Percentiles rank a stretch among this genome's conserved stretches.
These are phyloP conservation scores for Endocladia muricata DNA, from an alignment of 31 red algal genomes.

Conservation along the genomic window DNA sequence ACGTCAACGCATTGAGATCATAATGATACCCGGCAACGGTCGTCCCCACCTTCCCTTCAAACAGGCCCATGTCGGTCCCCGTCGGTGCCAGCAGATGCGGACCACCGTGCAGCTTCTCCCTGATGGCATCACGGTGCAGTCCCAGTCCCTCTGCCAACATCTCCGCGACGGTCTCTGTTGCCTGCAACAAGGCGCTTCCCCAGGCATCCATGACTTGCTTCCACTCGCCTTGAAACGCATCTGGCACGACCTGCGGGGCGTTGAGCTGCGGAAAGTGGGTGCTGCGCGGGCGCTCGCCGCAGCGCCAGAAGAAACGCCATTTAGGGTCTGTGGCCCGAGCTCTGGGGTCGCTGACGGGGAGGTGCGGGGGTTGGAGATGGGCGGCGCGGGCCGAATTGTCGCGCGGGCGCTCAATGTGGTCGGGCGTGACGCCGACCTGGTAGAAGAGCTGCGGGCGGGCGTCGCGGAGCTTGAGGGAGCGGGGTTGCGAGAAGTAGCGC, in stretches of 20 bases:
- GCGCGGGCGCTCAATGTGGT: constrained; percentile 58
- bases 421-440: constrained; percentile 85
- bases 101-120: constrained; percentile 41
- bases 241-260: constrained; percentile 74
- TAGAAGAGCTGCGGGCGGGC: constrained; percentile 87
- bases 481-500: constrained; percentile 77
- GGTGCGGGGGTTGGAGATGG: constrained; percentile 7
- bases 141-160: constrained; percentile 87
- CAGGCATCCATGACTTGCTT: constrained; percentile 58
- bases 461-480: constrained; percentile 61
- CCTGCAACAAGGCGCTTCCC: constrained; percentile 47
- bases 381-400: constrained; percentile 53
- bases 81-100: constrained; percentile 94
- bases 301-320: constrained; percentile 93
- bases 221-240: constrained; percentile 72
- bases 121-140: constrained; percentile 36
- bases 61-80: constrained; percentile 61
- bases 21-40: constrained; percentile 93
- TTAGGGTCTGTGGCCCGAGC: constrained; percentile 47
- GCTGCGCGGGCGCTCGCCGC: constrained; percentile 43
- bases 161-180: constrained; percentile 49
- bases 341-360: constrained; percentile 28
- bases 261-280: constrained; percentile 83
- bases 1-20: constrained; percentile 84
- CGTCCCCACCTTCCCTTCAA: constrained; percentile 48